These are phyloP conservation scores for Dioscorea zingiberensis DNA, from an alignment of 106 monocot species.

Conservation along the genomic window DNA sequence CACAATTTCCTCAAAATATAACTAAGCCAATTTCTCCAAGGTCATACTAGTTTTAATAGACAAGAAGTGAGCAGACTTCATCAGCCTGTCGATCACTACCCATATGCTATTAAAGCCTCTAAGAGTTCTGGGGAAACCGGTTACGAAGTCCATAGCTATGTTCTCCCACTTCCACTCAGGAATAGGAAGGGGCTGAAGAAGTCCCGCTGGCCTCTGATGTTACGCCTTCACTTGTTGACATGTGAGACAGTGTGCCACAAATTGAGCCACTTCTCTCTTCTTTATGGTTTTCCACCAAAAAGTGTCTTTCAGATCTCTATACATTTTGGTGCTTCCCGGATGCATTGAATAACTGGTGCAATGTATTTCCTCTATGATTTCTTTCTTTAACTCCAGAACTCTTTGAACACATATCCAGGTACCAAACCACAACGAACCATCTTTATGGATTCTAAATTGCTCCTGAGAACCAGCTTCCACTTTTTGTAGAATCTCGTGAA, in stretches of 20 bases:
- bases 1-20: background rate
- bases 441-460: too few species aligned
- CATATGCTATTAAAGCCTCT: background rate
- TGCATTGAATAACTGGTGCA: background rate
- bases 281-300: background rate
- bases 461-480: background rate
- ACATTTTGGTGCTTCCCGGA: background rate
- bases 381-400: background rate
- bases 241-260: background rate
- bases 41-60: background rate
- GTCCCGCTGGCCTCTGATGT: background rate
- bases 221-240: background rate
- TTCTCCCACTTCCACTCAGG: background rate
- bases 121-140: background rate
- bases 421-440: too few species aligned
- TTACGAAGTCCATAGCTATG: background rate
- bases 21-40: background rate
- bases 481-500: background rate
- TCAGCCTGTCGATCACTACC: background rate
- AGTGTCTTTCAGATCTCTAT: background rate
- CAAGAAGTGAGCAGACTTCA: background rate
- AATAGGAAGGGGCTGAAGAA: background rate
- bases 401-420: background rate
- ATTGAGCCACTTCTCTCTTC: background rate
- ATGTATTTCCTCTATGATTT: background rate